phyloP scores from a whole-genome alignment of 495 filamentous ascomycete species.

The Sphaerosporella brunnea region DNA sequence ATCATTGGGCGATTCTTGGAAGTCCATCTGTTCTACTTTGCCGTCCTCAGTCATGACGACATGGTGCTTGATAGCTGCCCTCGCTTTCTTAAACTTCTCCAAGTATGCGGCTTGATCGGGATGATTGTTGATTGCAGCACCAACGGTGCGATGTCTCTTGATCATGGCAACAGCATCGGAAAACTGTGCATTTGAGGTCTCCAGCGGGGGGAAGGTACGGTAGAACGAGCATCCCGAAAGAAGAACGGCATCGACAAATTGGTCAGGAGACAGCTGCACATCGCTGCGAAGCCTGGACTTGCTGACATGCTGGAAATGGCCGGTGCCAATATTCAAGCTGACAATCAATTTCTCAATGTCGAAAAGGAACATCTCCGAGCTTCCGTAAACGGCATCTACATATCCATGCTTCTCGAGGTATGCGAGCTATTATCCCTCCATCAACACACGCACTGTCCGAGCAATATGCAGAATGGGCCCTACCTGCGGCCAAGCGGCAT shows the following conservation, averaged over 20 bases:
- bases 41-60: constrained; percentile 60
- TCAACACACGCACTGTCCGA: not conserved
- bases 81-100: constrained; percentile 66
- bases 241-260: constrained; percentile 67
- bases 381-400: constrained; percentile 62
- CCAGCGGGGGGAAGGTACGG: constrained; percentile 55
- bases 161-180: constrained; percentile 18
- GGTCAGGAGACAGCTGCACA: constrained; percentile 47
- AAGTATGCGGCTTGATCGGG: constrained; percentile 57
- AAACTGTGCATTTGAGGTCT: constrained; percentile 28
- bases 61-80: constrained; percentile 73
- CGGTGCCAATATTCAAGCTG: constrained; percentile 49
- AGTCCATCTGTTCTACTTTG: constrained; percentile 51
- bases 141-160: constrained; percentile 34
- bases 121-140: constrained; percentile 48
- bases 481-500: constrained; percentile 79
- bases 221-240: constrained; percentile 72
- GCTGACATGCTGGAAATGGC: constrained; percentile 50
- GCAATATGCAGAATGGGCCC: constrained; percentile 10
- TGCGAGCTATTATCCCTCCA: constrained; percentile 41
- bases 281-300: constrained; percentile 52
- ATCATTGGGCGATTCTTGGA: constrained; percentile 53
- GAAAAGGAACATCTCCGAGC: constrained; percentile 76
- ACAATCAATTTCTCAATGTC: constrained; percentile 71
- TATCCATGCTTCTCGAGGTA: constrained; percentile 58